These are phyloP conservation scores for Podospora pseudopauciseta DNA, from an alignment of 495 filamentous ascomycete genomes.

Conservation along the genomic window DNA sequence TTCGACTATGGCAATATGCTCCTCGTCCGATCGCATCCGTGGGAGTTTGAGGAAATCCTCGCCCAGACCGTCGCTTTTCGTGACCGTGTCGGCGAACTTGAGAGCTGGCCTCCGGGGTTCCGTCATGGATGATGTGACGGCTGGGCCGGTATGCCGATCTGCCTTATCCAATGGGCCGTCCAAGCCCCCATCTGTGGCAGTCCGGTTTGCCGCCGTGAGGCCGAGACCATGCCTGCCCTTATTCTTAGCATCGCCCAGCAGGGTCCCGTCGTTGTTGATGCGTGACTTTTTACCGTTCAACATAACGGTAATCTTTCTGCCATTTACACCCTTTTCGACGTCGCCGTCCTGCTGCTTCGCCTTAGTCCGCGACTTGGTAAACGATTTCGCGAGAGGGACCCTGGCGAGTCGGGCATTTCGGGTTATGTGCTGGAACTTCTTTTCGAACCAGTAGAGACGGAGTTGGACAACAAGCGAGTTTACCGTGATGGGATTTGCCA, in stretches of 20 bases:
- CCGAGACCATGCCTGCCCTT: constrained; percentile 14
- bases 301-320: constrained; percentile 70
- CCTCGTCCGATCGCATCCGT: constrained; percentile 58
- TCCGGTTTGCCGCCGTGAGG: constrained; percentile 3
- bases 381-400: constrained; percentile 46
- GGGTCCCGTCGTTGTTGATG: constrained; percentile 47
- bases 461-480: constrained; percentile 84
- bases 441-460: constrained; percentile 96
- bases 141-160: background rate
- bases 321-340: constrained; percentile 66
- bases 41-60: constrained; percentile 44
- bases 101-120: constrained; percentile 43
- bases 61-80: constrained; percentile 40
- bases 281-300: constrained; percentile 46
- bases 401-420: constrained; percentile 43
- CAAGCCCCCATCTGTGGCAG: background rate
- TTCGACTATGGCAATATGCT: constrained; percentile 82
- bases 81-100: constrained; percentile 61
- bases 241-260: constrained; percentile 24
- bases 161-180: background rate
- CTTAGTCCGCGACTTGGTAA: constrained; percentile 52
- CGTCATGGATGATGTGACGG: constrained; percentile 30
- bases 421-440: constrained; percentile 70
- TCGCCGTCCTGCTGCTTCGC: constrained; percentile 40
- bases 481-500: constrained; percentile 88